phyloP scores from a whole-genome alignment of 1,284 basidiomycete species.

The Earliella scabrosa region DNA sequence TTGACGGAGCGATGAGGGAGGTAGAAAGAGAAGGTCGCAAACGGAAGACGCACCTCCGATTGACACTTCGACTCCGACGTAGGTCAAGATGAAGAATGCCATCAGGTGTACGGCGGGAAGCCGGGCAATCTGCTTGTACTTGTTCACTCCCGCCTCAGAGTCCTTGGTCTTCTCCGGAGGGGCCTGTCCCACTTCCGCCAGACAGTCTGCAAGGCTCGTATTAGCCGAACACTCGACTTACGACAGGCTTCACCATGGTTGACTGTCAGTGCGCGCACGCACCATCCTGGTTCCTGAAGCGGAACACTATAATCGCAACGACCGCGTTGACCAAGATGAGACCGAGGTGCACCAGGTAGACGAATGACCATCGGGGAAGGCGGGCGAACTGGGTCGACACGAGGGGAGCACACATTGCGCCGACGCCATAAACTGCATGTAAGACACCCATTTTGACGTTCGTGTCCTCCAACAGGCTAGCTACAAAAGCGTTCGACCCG shows the following conservation, averaged over 20 bases:
- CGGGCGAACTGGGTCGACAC: conserved; percentile 65
- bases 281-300: conserved; percentile 58
- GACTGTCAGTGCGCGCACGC: not conserved
- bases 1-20: not conserved
- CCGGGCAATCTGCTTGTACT: conserved; percentile 42
- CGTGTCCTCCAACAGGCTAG: conserved; percentile 47
- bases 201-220: conserved; percentile 36
- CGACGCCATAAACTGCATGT: conserved; percentile 54
- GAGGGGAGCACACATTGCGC: conserved; percentile 63
- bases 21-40: not conserved
- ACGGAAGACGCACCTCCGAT: conserved; percentile 39
- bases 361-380: conserved; percentile 57
- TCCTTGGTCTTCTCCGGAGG: conserved; percentile 29
- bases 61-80: conserved; percentile 53
- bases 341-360: conserved; percentile 63
- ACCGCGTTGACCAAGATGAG: conserved; percentile 50
- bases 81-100: conserved; percentile 47
- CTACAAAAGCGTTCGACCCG: conserved; percentile 59
- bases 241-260: no score
- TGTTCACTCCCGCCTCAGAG: conserved; percentile 30
- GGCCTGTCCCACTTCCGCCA: conserved; percentile 37
- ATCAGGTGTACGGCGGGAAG: conserved; percentile 44
- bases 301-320: conserved; percentile 52
- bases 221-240: no score
- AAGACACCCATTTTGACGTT: conserved; percentile 63